Percentiles rank a stretch among this genome's conserved stretches.
Conservation (phyloP, 345 rosid species). For the Nephelium lappaceum region DNA sequence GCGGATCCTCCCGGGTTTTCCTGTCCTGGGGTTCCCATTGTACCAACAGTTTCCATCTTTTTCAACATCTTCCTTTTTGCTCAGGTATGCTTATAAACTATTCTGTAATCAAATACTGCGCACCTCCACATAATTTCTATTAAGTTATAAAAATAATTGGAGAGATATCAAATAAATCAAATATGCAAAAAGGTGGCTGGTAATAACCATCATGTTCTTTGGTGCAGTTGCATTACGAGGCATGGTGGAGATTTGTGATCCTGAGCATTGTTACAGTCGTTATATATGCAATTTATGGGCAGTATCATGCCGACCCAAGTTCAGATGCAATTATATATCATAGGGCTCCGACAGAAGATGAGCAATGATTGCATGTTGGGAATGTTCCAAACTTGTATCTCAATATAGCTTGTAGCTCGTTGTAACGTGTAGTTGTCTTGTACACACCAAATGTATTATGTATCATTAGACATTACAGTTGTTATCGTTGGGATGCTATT, state of each 20-base stretch:
- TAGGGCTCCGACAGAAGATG: slow-evolving; percentile 53
- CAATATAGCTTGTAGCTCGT: background rate
- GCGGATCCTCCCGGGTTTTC: slow-evolving; percentile 62
- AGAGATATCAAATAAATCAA: slow-evolving; percentile 14
- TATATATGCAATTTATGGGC: slow-evolving; percentile 81
- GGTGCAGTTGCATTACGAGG: slow-evolving; percentile 86
- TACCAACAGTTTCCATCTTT: slow-evolving; percentile 83
- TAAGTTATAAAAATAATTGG: background rate
- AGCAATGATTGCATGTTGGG: background rate
- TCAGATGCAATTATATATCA: slow-evolving; percentile 57
- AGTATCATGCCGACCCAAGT: slow-evolving; percentile 67
- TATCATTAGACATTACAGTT: background rate
- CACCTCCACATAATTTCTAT: background rate
- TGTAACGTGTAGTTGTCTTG: background rate
- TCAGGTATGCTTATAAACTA: slow-evolving; percentile 55
- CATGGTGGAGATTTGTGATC: slow-evolving; percentile 80
- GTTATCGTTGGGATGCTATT: background rate
- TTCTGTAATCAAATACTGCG: background rate
- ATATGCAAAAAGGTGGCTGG: background rate
- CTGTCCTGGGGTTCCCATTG: slow-evolving; percentile 86
- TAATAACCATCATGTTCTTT: slow-evolving; percentile 13
- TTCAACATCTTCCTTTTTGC: slow-evolving; percentile 94
- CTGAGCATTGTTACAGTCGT: slow-evolving; percentile 64
- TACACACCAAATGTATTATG: background rate
- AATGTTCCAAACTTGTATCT: background rate